These are phyloP conservation scores for Spergularia azorica DNA, from an alignment of 179 eudicot genomes.

Conservation along the genomic window DNA sequence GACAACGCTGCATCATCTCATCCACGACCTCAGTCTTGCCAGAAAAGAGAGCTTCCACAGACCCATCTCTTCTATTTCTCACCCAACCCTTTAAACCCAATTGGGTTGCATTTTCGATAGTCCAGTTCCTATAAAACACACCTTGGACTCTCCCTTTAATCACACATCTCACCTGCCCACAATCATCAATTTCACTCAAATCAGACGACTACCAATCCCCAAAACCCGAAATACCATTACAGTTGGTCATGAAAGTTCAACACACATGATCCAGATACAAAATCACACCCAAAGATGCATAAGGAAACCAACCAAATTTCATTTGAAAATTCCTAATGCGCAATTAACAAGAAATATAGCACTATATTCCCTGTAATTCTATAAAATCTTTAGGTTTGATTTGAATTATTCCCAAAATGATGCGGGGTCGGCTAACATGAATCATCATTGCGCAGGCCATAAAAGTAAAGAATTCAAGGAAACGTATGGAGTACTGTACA, in stretches of 20 bases:
- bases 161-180: conserved; percentile 66
- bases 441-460: too few species aligned
- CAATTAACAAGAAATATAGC: too few species aligned
- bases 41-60: conserved; percentile 90
- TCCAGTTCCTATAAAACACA: conserved; percentile 85
- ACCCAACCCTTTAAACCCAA: conserved; percentile 93
- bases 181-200: neutral
- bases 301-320: neutral
- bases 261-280: neutral
- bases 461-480: too few species aligned
- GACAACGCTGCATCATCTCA: conserved; percentile 86
- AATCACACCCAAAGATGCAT: neutral
- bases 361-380: too few species aligned
- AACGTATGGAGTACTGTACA: neutral
- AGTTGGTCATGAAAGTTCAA: neutral
- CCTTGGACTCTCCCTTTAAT: conserved; percentile 97
- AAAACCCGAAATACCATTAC: neutral
- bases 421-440: too few species aligned
- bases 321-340: too few species aligned
- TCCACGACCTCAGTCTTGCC: conserved; percentile 69
- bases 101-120: conserved; percentile 71
- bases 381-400: too few species aligned
- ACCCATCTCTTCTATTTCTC: conserved; percentile 78
- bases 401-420: too few species aligned
- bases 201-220: neutral